Base-by-base conservation (phyloP, 2,329 filamentous ascomycete species). In the Beauveria scarabaeidicola region DNA sequence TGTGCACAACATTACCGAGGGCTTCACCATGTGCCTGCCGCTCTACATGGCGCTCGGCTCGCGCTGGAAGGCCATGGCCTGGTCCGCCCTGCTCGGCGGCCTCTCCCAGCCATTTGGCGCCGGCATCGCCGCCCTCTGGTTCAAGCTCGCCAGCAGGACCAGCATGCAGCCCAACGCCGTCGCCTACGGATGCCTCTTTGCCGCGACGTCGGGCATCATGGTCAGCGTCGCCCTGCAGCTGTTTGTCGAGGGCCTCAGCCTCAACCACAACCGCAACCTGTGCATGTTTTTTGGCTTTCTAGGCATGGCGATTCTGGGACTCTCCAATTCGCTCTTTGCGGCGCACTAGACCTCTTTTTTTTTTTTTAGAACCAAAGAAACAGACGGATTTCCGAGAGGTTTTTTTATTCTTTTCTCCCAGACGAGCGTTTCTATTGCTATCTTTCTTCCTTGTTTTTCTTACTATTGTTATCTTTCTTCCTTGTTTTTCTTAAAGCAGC, bases 1-100 rank as follows among this genome's bases (percentile, higher is more conserved):
- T 70, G 93, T 99, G 61, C 94, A 99, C 80, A 99, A 97, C 75
- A 96, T 99, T 68, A 92, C 91, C 29, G 94, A 99, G 75, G 94
- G 94, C 1, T 97, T 97, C 70, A 90, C 92, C 63, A 88, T 99
- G 81, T 91, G 91, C 0, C 77, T 99, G 0, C 94, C 94, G 0
- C 79, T 99, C 0, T 99, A 96, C 73, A 89, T 99, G 68, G 94
- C 94, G 1, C 83, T 97, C 36, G 83, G 87, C 63, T 93, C 86
- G 61, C 87, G 91, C 50, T 77, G 84, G 69, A 88, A 86, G 66
- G 93, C 94, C 19, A 94, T 97, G 76, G 74, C 89, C 61, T 95
- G 90, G 86, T 87, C 89, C 5, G 87, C 89, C 10, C 71, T 96
- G 0, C 78, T 99, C 0, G 94, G 94, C 11, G 94, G 94, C 0